A percentile compares a stretch with the other conserved stretches of the same genome.
Conservation (phyloP, 1,139 yeast species). For the Candida tunisiensis region DNA sequence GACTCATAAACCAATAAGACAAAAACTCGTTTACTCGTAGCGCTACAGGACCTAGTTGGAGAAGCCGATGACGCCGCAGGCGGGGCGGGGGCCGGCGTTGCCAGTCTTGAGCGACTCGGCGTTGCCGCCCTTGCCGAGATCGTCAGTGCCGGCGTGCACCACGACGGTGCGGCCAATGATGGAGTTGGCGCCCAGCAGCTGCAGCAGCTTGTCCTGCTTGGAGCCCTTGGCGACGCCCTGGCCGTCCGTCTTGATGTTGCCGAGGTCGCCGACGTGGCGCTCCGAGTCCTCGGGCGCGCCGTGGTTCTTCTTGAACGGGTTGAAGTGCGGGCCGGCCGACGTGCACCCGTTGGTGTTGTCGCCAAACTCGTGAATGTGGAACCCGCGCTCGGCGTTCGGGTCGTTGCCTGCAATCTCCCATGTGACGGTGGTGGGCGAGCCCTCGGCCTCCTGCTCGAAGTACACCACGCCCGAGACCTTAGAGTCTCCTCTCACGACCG, state of each 20-base stretch:
- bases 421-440: constrained; percentile 66
- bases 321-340: constrained; percentile 98
- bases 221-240: constrained; percentile 82
- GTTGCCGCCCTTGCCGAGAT: constrained; percentile 91
- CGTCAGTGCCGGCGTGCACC: constrained; percentile 89
- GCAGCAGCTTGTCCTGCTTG: constrained; percentile 57
- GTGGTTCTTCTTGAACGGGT: constrained; percentile 80
- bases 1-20: constrained; percentile 5
- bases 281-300: constrained; percentile 84
- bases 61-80: constrained; percentile 96
- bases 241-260: constrained; percentile 80
- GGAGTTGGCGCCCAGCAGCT: constrained; percentile 72
- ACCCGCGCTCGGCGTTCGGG: constrained; percentile 80
- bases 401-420: constrained; percentile 84
- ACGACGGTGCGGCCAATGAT: constrained; percentile 93
- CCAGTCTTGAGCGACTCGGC: constrained; percentile 94
- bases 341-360: constrained; percentile 99
- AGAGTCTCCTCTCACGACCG: constrained; percentile 91
- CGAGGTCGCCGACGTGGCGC: constrained; percentile 97
- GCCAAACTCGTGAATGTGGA: constrained; percentile 97
- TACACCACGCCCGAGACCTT: constrained; percentile 72
- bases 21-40: too few relatives aligned
- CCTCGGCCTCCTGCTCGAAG: constrained; percentile 68
- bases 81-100: constrained; percentile 97
- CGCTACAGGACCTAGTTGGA: too few relatives aligned